These are phyloP conservation scores for Solanum medicagineum DNA, from an alignment of 257 asterid genomes.

Conservation along the genomic window DNA sequence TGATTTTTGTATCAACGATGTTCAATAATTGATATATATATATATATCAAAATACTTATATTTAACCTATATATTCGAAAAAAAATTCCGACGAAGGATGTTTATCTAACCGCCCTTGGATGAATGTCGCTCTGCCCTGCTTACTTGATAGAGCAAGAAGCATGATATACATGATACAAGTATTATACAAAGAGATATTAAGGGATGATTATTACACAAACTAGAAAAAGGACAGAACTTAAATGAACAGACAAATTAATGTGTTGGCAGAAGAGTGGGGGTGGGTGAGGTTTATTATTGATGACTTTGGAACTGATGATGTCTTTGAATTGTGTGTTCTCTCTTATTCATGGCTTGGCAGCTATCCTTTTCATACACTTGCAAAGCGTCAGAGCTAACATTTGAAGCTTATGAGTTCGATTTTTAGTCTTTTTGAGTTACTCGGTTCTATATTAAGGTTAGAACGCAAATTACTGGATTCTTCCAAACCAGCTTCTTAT, in stretches of 20 bases:
- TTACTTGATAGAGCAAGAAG: neutral
- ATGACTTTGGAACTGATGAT: neutral
- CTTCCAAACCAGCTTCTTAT: neutral
- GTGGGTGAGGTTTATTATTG: neutral
- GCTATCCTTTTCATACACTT: neutral
- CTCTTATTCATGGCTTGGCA: neutral
- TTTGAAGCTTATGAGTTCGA: neutral
- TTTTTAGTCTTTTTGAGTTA: neutral
- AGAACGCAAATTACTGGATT: neutral
- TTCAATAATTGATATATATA: too few species aligned
- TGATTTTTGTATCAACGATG: too few species aligned
- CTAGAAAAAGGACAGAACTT: neutral
- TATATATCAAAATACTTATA: too few species aligned
- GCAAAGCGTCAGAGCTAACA: neutral
- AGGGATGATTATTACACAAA: neutral
- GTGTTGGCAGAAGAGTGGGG: neutral
- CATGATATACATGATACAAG: neutral
- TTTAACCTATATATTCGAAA: too few species aligned
- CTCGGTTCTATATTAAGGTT: neutral
- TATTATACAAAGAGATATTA: neutral
- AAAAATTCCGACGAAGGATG: too few species aligned
- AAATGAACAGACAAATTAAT: neutral
- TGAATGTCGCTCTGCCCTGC: neutral
- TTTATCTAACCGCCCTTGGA: too few species aligned
- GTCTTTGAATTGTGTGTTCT: neutral